Evolutionary conservation across 306 rosid species (phyloP).

Genomic region (Benincasa hispida): DNA sequence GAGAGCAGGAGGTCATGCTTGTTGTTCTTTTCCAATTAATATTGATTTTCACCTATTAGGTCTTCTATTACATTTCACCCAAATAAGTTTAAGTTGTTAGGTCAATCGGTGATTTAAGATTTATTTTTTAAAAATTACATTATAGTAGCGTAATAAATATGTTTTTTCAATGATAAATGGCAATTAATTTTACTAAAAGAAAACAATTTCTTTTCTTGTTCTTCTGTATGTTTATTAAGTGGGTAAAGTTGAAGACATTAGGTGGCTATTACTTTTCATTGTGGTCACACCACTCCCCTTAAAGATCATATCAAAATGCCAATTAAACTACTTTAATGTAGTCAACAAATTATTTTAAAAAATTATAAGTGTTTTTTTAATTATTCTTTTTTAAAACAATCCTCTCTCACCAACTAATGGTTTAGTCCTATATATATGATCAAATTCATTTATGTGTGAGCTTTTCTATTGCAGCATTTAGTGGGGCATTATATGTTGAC

Average conservation of each 20-base stretch:
- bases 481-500: constrained; percentile 3
- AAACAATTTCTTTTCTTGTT: too few relatives aligned
- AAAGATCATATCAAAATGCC: neutral
- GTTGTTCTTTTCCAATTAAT: too few relatives aligned
- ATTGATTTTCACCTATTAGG: too few relatives aligned
- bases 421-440: neutral
- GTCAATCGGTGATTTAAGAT: too few relatives aligned
- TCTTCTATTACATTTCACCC: too few relatives aligned
- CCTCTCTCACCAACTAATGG: neutral
- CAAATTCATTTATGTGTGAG: neutral
- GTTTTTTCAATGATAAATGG: too few relatives aligned
- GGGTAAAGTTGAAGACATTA: neutral
- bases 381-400: neutral
- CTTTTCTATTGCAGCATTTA: neutral
- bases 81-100: too few relatives aligned
- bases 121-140: too few relatives aligned
- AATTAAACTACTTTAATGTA: neutral
- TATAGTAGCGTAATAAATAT: too few relatives aligned
- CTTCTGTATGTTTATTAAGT: too few relatives aligned
- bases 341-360: neutral
- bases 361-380: neutral
- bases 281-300: neutral
- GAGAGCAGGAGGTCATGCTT: too few relatives aligned
- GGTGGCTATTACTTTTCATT: neutral
- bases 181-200: too few relatives aligned